Evolutionary conservation across 345 rosid species (phyloP).

Genomic region (Luvunga scandens): DNA sequence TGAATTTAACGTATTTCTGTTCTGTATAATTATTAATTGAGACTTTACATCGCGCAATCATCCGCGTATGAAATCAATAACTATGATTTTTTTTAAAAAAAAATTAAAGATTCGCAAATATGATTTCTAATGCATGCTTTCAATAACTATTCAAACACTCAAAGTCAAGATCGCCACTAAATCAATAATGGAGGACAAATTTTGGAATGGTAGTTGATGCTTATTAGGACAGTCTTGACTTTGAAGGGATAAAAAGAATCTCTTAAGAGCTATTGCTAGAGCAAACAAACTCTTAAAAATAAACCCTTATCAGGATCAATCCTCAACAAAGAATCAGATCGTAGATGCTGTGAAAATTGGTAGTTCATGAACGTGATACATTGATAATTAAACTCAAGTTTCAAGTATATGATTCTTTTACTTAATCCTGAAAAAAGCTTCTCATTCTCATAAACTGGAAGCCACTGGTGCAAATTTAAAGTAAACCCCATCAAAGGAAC

Average conservation of each 20-base stretch:
- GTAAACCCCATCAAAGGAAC: background rate
- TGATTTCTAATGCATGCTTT: background rate
- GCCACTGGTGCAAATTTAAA: conserved; percentile 23
- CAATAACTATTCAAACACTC: background rate
- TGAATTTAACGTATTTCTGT: background rate
- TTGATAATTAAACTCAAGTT: background rate
- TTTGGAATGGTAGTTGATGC: background rate
- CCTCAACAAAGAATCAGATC: background rate
- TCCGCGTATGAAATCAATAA: background rate
- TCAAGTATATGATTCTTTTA: conserved; percentile 27
- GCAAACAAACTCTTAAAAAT: background rate
- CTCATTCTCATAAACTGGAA: background rate
- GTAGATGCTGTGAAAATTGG: background rate
- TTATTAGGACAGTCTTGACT: background rate
- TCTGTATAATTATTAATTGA: too few species aligned
- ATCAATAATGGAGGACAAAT: background rate
- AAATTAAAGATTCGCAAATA: too few species aligned
- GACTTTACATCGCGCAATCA: background rate
- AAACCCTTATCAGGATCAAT: background rate
- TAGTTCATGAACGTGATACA: background rate
- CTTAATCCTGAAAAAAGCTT: background rate
- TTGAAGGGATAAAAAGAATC: background rate
- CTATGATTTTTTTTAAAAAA: too few species aligned
- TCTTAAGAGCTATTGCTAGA: background rate
- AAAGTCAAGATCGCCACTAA: background rate